Evolutionary conservation across 768 basidiomycete genomes (phyloP), one percentile per base, ranked within the genome.

Genomic region (Leccinum fibrillosum): DNA sequence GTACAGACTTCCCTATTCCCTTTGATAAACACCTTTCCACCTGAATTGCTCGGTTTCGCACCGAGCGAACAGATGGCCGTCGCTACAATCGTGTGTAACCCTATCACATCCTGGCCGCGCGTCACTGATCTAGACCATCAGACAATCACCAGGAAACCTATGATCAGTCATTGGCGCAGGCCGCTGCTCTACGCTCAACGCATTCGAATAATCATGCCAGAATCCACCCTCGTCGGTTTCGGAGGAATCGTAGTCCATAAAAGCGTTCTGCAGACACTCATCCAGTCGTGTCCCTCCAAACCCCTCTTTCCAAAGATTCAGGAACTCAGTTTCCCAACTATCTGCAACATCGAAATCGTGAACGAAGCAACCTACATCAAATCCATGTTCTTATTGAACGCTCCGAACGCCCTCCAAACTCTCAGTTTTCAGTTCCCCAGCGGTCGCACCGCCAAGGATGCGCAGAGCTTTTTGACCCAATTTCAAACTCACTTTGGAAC

Each of bases 271-370:
- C 58, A 60, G 39, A 60, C 59, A 0, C 64, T 67, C 42, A 34
- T 63, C n/a, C 55, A 68, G 11, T 60, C 66, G 3, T 67, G 66
- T 17, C 66, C 66, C 2, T 60, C 59, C 50, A 57, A 56, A 26
- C 63, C 66, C 12, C 19, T 66, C 12, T 60, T 67, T 23, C 64
- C 61, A 17, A 68, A 66, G 44, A 64, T 68, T 2, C 64, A 68
- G 59, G 66, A 67, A 44, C 66, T 67, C 30, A 42, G 35, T 5
- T 58, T 57, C 11, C 17, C 56, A 1, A 54, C 55, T 2, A 55
- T 69, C 5, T 69, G 64, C 37, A 68, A 65, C 56, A 62, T 67
- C 15, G 30, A 54, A 34, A 53, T 66, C 53, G 50, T 59, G 7
- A 57, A 65, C 19, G 51, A 45, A 11, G 34, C 57, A 17, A 59